Evolutionary conservation across 176 grass and related monocot genomes (phyloP).

Genomic region (Areca catechu): DNA sequence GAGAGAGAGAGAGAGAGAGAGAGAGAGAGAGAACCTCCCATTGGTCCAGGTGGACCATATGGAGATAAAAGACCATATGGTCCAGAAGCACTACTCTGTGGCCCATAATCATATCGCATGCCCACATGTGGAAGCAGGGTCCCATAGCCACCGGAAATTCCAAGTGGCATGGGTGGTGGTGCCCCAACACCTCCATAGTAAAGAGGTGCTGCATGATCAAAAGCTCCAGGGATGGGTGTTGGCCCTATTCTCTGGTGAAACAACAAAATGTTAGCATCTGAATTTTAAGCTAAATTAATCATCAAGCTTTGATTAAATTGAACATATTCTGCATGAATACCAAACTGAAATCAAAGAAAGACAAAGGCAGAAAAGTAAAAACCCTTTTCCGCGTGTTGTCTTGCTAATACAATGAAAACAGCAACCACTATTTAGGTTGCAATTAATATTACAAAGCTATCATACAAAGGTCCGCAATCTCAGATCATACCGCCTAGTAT

Average conservation of each 20-base stretch:
- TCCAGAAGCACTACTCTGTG: slow-evolving; percentile 48
- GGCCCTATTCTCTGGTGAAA: slow-evolving; percentile 54
- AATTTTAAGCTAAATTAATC: too few species aligned
- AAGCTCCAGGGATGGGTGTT: slow-evolving; percentile 36
- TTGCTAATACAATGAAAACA: too few species aligned
- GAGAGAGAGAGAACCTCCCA: slow-evolving; percentile 47
- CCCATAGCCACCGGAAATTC: slow-evolving; percentile 46
- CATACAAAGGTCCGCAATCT: too few species aligned
- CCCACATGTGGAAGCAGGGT: slow-evolving; percentile 46
- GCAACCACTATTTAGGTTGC: too few species aligned
- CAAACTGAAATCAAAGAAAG: too few species aligned
- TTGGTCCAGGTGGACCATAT: slow-evolving; percentile 68
- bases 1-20: slow-evolving; percentile 13
- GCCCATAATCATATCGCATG: slow-evolving; percentile 71
- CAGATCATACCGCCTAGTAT: too few species aligned
- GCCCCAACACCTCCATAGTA: slow-evolving; percentile 48
- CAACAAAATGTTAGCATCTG: slow-evolving; percentile 9
- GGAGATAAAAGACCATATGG: slow-evolving; percentile 73
- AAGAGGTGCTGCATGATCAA: slow-evolving; percentile 46
- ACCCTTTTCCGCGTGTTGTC: too few species aligned
- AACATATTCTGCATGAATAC: too few species aligned
- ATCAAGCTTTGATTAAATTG: too few species aligned
- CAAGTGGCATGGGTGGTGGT: slow-evolving; percentile 52
- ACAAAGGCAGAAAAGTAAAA: too few species aligned
- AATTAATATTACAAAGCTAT: too few species aligned